phyloP scores from a whole-genome alignment of 306 rosid genomes.

The Cicer judaicum region DNA sequence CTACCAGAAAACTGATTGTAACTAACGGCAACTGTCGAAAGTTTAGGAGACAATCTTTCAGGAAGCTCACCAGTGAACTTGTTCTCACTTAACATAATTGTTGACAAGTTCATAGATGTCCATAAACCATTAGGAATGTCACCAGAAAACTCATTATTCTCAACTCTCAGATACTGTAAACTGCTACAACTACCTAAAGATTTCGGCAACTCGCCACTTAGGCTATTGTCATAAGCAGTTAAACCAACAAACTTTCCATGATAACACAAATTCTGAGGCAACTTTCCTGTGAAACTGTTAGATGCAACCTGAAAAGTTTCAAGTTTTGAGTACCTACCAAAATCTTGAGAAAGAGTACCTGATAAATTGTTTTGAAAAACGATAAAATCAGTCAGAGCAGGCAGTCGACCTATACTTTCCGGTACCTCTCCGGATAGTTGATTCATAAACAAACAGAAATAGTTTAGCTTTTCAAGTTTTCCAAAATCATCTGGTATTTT shows the following conservation, averaged over 20 bases:
- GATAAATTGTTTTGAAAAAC: constrained; percentile 43
- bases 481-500: constrained; percentile 46
- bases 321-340: constrained; percentile 44
- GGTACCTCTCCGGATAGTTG: constrained; percentile 44
- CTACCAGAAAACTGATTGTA: constrained; percentile 62
- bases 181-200: constrained; percentile 45
- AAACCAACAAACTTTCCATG: constrained; percentile 38
- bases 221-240: constrained; percentile 39
- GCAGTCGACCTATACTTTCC: constrained; percentile 16
- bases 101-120: constrained; percentile 39
- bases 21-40: constrained; percentile 43
- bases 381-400: constrained; percentile 35
- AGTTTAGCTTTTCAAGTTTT: constrained; percentile 16
- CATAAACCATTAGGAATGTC: constrained; percentile 49
- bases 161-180: constrained; percentile 26
- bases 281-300: constrained; percentile 39
- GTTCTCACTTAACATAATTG: constrained; percentile 42
- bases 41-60: constrained; percentile 35
- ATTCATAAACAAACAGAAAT: constrained; percentile 31
- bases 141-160: constrained; percentile 43
- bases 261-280: constrained; percentile 44
- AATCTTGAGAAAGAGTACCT: constrained; percentile 44
- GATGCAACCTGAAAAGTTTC: constrained; percentile 42
- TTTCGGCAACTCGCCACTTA: constrained; percentile 42
- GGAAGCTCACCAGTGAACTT: constrained; percentile 46